Evolutionary conservation across 768 basidiomycete species (phyloP).

Genomic region (Ephemerocybe angulata): DNA sequence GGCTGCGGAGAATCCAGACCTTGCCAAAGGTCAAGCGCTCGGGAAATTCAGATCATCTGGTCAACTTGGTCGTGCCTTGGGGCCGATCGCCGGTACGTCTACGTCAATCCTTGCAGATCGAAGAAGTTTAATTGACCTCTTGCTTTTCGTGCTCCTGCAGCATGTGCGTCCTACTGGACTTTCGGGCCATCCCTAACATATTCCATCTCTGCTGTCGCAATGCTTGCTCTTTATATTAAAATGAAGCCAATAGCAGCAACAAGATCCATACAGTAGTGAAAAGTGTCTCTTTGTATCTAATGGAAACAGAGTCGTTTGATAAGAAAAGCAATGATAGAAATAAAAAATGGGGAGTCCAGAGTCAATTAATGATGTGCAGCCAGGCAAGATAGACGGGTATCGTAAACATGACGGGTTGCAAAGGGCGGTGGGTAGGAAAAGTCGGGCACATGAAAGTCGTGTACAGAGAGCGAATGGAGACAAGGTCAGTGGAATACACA

Average conservation of each 20-base stretch:
- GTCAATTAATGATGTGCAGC: no score
- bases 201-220: slow-evolving; percentile 55
- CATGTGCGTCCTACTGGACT: slow-evolving; percentile 86
- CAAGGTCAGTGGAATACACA: not conserved
- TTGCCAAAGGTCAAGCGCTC: slow-evolving; percentile 81
- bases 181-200: slow-evolving; percentile 83
- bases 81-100: slow-evolving; percentile 78
- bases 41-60: slow-evolving; percentile 90
- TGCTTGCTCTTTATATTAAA: slow-evolving; percentile 51
- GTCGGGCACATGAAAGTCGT: not conserved
- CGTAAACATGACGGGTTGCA: not conserved
- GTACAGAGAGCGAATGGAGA: not conserved
- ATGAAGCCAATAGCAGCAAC: slow-evolving; percentile 52
- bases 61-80: slow-evolving; percentile 89
- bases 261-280: slow-evolving; percentile 27
- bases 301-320: not conserved
- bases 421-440: not conserved
- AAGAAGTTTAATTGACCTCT: no score
- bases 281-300: not conserved
- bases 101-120: no score
- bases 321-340: not conserved
- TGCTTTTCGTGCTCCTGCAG: slow-evolving; percentile 34
- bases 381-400: not conserved
- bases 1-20: slow-evolving; percentile 52
- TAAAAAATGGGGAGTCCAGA: no score